phyloP scores from a whole-genome alignment of 306 rosid species.

The Prinsepia uniflora region DNA sequence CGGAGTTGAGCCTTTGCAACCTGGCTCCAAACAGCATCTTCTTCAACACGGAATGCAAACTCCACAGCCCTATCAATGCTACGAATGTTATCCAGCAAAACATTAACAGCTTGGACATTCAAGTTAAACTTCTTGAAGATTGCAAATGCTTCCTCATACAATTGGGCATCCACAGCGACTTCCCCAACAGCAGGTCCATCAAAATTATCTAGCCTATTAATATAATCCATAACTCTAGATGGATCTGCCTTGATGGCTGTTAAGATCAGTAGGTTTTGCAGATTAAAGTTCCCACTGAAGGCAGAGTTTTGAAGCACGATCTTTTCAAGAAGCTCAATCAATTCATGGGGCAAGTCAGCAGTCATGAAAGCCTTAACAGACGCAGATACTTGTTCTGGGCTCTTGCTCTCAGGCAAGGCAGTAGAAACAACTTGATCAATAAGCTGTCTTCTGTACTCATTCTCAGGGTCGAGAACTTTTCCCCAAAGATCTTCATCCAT shows the following conservation, averaged over 20 bases:
- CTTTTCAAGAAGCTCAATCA: constrained; percentile 99
- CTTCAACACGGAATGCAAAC: constrained; percentile 98
- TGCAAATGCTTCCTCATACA: constrained; percentile 89
- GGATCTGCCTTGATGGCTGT: constrained; percentile 98
- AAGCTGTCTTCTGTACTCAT: constrained; percentile 86
- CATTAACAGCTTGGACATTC: constrained; percentile 98
- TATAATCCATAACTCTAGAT: constrained; percentile 97
- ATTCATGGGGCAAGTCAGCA: constrained; percentile 95
- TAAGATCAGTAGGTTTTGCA: constrained; percentile 90
- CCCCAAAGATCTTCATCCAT: constrained; percentile 98
- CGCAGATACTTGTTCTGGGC: constrained; percentile 99
- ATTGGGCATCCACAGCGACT: constrained; percentile 89
- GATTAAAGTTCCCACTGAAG: constrained; percentile 96
- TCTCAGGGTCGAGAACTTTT: constrained; percentile 81
- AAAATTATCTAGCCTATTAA: constrained; percentile 90
- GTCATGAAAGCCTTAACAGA: constrained; percentile 99
- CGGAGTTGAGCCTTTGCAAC: constrained; percentile 97
- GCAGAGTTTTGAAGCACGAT: constrained; percentile 99
- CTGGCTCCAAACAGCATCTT: constrained; percentile 99
- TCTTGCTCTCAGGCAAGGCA: constrained; percentile 99
- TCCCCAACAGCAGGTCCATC: constrained; percentile 99
- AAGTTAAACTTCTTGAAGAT: constrained; percentile 97
- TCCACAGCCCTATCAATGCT: constrained; percentile 97
- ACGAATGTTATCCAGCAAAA: constrained; percentile 73
- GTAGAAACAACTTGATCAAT: constrained; percentile 98